phyloP scores from a whole-genome alignment of 2,329 filamentous ascomycete species.

The Colletotrichum gigasporum region DNA sequence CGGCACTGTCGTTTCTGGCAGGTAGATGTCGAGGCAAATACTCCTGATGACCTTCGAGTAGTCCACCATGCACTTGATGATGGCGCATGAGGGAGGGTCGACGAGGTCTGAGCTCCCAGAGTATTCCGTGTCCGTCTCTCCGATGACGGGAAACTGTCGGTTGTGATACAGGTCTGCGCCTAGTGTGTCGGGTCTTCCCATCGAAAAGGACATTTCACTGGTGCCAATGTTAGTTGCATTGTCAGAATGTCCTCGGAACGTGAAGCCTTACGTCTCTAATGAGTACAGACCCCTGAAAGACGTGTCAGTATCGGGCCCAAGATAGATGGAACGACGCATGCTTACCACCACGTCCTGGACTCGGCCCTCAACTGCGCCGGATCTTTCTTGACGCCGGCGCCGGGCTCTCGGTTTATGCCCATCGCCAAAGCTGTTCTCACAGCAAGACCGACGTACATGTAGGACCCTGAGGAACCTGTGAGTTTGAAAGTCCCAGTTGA shows the following conservation, averaged over 20 bases:
- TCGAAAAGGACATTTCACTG: constrained; percentile 57
- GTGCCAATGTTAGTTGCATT: neutral
- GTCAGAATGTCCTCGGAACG: rapidly evolving
- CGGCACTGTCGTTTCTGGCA: constrained; percentile 32
- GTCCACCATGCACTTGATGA: constrained; percentile 40
- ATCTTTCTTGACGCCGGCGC: constrained; percentile 40
- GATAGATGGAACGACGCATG: neutral
- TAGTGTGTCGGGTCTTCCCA: constrained; percentile 57
- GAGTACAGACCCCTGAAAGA: constrained; percentile 51
- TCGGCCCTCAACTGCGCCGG: constrained; percentile 45
- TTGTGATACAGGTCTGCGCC: constrained; percentile 60
- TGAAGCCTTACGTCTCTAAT: constrained; percentile 49
- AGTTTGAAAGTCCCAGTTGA: too few relatives aligned
- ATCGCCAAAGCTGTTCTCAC: constrained; percentile 57
- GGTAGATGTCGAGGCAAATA: constrained; percentile 37
- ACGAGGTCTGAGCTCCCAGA: constrained; percentile 21
- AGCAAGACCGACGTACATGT: constrained; percentile 58
- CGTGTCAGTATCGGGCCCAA: neutral
- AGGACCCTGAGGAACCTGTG: constrained; percentile 44
- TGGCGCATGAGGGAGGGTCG: constrained; percentile 38
- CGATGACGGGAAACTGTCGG: constrained; percentile 41
- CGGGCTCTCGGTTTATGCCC: constrained; percentile 55
- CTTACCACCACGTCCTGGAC: constrained; percentile 57
- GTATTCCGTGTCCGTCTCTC: constrained; percentile 21
- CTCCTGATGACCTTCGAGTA: constrained; percentile 38